Evolutionary conservation across 1,284 basidiomycete species (phyloP), one percentile per base, ranked within the genome.

Genomic region (Sporisorium scitamineum): DNA sequence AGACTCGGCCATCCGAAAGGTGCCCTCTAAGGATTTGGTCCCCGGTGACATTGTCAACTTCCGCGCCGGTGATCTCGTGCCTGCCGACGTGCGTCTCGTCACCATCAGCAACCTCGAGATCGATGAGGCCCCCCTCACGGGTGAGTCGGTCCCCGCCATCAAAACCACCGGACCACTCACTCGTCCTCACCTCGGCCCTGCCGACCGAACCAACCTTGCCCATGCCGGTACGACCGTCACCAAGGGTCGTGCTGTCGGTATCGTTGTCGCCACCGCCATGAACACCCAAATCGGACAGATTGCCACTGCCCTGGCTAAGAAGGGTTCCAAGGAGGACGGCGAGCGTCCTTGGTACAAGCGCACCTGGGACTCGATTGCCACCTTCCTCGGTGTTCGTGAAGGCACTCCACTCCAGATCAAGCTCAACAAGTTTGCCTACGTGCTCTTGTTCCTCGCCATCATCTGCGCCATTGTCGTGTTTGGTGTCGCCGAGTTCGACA

Each of bases 321-420:
- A 67, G 41, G 58, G 68, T 6, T 37, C 48, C 53, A 68, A 56
- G 26, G 61, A 69, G 26, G 61, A 60, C 18, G 50, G 11, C n/a
- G 47, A 57, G 16, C 53, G 61, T 14, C 56, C 67, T 34, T 77
- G 65, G 62, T 75, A 70, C 54, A 66, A 68, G 52, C 72, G 79
- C 16, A 54, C 60, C 13, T 82, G 80, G 80, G 77, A 79, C 37
- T 45, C 75, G 26, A 69, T 60, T 34, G 79, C 80, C 41, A 67
- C 54, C 39, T 79, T 79, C 70, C 75, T 88, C n/a, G 88, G 88
- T 51, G 80, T 88, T 5, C 86, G 85, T 20, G 87, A 87, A 26
- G 88, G 87, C 7, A 90, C 90, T 0, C 90, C 90, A 1, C 87
- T 91, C 5, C 90, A 91, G 83, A 89, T 89, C 82, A 90, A 90